Evolutionary conservation across 768 basidiomycete species (phyloP).

Genomic region (Phlebiopsis gigantea): DNA sequence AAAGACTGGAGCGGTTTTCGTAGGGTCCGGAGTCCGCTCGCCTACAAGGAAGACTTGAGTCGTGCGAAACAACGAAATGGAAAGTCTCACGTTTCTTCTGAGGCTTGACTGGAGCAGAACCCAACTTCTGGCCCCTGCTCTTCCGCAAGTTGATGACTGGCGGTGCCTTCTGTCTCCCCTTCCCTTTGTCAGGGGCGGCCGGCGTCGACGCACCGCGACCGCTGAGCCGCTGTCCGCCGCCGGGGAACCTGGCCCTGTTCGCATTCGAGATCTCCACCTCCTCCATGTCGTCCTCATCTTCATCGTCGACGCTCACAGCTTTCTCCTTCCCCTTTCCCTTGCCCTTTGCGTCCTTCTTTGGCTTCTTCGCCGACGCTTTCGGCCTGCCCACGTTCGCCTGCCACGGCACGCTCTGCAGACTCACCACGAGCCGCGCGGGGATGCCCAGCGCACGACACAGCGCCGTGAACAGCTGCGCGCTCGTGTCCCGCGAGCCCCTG

Average conservation of each 20-base stretch:
- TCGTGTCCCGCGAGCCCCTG: slow-evolving; percentile 77
- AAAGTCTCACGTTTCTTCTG: slow-evolving; percentile 10
- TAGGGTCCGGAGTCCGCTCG: slow-evolving; percentile 41
- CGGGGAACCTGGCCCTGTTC: slow-evolving; percentile 26
- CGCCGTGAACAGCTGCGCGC: slow-evolving; percentile 88
- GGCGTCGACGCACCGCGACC: slow-evolving; percentile 27
- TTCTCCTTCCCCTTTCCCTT: slow-evolving; percentile 34
- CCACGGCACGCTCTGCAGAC: slow-evolving; percentile 92
- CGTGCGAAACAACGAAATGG: not conserved
- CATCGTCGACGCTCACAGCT: slow-evolving; percentile 26
- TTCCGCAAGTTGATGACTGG: slow-evolving; percentile 57
- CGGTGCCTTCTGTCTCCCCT: slow-evolving; percentile 52
- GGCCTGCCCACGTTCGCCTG: slow-evolving; percentile 59
- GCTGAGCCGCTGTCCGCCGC: slow-evolving; percentile 36
- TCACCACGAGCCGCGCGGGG: slow-evolving; percentile 83
- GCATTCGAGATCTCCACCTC: slow-evolving; percentile 26
- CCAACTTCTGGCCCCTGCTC: slow-evolving; percentile 41
- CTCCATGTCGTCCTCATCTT: slow-evolving; percentile 37
- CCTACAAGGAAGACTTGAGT: not conserved
- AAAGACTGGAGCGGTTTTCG: slow-evolving; percentile 74
- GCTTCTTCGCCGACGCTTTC: slow-evolving; percentile 37
- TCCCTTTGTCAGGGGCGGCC: slow-evolving; percentile 34
- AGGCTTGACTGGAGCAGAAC: slow-evolving; percentile 18
- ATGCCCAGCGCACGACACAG: slow-evolving; percentile 83
- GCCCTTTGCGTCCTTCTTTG: slow-evolving; percentile 27